A percentile compares a stretch with the other conserved stretches of the same genome.
Conservation (phyloP, 2,329 filamentous ascomycete species). For the Colletotrichum sp. region DNA sequence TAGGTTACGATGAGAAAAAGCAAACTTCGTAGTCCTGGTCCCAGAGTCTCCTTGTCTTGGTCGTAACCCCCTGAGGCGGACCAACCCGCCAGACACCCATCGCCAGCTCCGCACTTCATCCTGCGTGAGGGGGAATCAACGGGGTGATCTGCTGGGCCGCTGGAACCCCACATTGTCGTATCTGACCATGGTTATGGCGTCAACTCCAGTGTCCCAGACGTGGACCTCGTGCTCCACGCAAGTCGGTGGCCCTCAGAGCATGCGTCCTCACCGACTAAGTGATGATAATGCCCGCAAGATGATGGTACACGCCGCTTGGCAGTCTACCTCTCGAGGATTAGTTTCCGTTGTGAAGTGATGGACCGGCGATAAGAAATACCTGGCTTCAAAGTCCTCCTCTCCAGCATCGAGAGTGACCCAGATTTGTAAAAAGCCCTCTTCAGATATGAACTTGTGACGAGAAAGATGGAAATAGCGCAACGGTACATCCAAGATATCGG, state of each 20-base stretch:
- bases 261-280: background rate
- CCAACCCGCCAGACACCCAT: background rate
- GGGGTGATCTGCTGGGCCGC: background rate
- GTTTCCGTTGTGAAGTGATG: background rate
- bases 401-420: background rate
- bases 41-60: background rate
- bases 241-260: background rate
- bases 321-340: background rate
- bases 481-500: background rate
- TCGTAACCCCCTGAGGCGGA: background rate
- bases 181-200: slow-evolving; percentile 2
- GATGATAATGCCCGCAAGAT: background rate
- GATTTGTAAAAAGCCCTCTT: background rate
- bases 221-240: slow-evolving; percentile 2
- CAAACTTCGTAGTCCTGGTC: background rate
- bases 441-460: background rate
- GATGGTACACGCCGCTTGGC: background rate
- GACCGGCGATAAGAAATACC: background rate
- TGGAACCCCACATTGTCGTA: slow-evolving; percentile 8
- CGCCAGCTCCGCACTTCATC: slow-evolving; percentile 6
- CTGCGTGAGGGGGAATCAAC: background rate
- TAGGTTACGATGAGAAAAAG: background rate
- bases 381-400: background rate
- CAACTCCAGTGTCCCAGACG: background rate
- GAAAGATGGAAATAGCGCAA: background rate